A percentile compares a stretch with the other conserved stretches of the same genome.
Conservation (phyloP, 2,329 filamentous ascomycete genomes). For the Talaromyces sp. region DNA sequence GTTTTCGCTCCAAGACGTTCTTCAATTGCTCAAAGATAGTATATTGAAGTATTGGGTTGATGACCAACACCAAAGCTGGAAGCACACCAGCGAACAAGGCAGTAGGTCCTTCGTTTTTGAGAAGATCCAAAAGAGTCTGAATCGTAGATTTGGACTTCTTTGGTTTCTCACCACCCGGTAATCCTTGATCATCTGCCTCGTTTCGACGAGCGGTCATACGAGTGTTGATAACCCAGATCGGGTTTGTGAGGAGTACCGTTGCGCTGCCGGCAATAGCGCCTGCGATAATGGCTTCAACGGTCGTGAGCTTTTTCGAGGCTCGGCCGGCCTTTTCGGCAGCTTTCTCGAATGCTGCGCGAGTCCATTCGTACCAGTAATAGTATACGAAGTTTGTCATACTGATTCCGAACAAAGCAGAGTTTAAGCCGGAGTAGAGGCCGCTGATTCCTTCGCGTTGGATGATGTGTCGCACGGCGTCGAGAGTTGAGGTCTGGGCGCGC, state of each 20-base stretch:
- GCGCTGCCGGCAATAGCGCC: slow-evolving; percentile 90
- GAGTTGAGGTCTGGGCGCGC: slow-evolving; percentile 79
- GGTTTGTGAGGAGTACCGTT: slow-evolving; percentile 94
- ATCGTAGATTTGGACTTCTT: slow-evolving; percentile 68
- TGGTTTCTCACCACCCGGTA: slow-evolving; percentile 32
- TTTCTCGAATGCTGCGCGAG: slow-evolving; percentile 73
- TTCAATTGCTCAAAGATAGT: slow-evolving; percentile 98
- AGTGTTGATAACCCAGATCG: slow-evolving; percentile 99
- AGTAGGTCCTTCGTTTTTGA: slow-evolving; percentile 77
- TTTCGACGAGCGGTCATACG: slow-evolving; percentile 89
- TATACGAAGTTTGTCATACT: slow-evolving; percentile 99
- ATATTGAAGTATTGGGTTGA: slow-evolving; percentile 98
- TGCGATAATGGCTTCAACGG: slow-evolving; percentile 89
- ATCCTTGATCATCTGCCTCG: slow-evolving; percentile 44
- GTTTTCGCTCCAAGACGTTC: slow-evolving; percentile 75
- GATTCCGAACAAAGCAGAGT: slow-evolving; percentile 94
- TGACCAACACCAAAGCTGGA: slow-evolving; percentile 87
- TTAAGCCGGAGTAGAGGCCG: slow-evolving; percentile 88
- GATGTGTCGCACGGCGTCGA: slow-evolving; percentile 79
- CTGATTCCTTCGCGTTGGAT: slow-evolving; percentile 84
- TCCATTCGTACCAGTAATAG: slow-evolving; percentile 99
- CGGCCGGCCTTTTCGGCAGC: slow-evolving; percentile 71
- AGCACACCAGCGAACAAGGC: slow-evolving; percentile 90
- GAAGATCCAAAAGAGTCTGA: slow-evolving; percentile 72
- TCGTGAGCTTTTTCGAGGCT: slow-evolving; percentile 76